These are phyloP conservation scores for Saccharomycopsis babjevae DNA, from an alignment of 805 yeast genomes.

Conservation along the genomic window DNA sequence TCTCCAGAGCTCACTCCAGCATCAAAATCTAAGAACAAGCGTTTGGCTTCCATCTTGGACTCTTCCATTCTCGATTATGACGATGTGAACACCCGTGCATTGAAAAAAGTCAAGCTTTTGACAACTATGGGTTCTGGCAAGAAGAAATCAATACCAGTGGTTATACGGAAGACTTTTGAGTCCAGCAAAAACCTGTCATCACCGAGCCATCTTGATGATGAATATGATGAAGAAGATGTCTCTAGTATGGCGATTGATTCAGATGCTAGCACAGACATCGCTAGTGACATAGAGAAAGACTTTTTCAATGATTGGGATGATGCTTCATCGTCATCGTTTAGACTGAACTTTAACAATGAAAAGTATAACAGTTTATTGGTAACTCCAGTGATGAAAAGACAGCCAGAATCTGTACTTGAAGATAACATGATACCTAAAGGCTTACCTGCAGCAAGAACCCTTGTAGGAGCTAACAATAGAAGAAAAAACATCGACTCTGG, in stretches of 20 bases:
- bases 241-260: conserved; percentile 3
- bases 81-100: neutral
- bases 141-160: neutral
- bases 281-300: conserved; percentile 13
- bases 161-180: neutral
- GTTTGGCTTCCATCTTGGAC: neutral
- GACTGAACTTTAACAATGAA: neutral
- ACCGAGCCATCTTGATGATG: neutral
- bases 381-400: conserved; percentile 11
- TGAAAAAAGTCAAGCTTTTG: neutral
- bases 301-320: conserved; percentile 1
- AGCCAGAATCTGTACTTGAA: neutral
- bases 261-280: conserved; percentile 15
- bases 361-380: neutral
- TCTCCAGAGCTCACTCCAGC: neutral
- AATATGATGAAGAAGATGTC: neutral
- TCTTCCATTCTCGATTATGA: neutral
- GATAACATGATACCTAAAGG: neutral
- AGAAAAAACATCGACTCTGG: neutral
- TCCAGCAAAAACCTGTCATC: neutral
- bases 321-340: neutral
- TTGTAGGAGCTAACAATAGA: neutral
- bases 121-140: neutral
- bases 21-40: neutral
- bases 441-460: neutral